Percentiles rank a stretch among this genome's conserved stretches.
Conservation (phyloP, 2,329 filamentous ascomycete genomes). For the Emydomyces testavorans region DNA sequence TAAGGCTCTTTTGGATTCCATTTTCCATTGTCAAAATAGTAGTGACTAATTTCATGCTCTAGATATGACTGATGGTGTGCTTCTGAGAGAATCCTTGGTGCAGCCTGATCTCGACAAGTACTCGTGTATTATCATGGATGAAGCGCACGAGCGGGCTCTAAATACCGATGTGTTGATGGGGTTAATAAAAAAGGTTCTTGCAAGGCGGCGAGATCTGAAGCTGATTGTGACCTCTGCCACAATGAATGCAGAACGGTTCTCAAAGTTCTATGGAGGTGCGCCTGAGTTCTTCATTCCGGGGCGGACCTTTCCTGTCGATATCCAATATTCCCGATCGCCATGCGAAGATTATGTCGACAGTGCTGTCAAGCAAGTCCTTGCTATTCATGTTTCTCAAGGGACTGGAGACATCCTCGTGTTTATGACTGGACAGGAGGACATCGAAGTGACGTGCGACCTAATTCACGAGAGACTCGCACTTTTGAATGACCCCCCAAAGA, state of each 20-base stretch:
- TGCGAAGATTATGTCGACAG: constrained; percentile 97
- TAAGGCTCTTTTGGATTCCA: constrained; percentile 23
- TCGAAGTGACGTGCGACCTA: constrained; percentile 90
- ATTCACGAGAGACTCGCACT: constrained; percentile 76
- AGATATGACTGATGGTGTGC: constrained; percentile 92
- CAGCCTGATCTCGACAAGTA: constrained; percentile 91
- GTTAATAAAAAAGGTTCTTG: constrained; percentile 90
- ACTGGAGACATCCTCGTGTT: constrained; percentile 91
- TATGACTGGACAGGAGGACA: constrained; percentile 98
- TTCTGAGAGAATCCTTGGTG: constrained; percentile 83
- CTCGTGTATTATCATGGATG: constrained; percentile 98
- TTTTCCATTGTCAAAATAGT: not conserved
- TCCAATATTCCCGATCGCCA: constrained; percentile 87
- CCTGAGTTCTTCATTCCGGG: constrained; percentile 95
- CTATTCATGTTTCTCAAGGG: constrained; percentile 92
- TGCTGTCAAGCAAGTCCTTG: constrained; percentile 87
- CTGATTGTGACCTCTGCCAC: constrained; percentile 96
- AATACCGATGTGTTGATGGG: constrained; percentile 98
- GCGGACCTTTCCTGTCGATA: constrained; percentile 90
- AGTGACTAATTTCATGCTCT: constrained; percentile 13
- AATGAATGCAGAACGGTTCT: constrained; percentile 95
- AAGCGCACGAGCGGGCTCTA: constrained; percentile 89
- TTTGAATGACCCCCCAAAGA: constrained; percentile 85
- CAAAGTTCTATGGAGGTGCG: constrained; percentile 88
- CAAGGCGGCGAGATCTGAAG: constrained; percentile 79